Base-by-base conservation (phyloP, 106 monocot genomes). In the Platanthera zijinensis region DNA sequence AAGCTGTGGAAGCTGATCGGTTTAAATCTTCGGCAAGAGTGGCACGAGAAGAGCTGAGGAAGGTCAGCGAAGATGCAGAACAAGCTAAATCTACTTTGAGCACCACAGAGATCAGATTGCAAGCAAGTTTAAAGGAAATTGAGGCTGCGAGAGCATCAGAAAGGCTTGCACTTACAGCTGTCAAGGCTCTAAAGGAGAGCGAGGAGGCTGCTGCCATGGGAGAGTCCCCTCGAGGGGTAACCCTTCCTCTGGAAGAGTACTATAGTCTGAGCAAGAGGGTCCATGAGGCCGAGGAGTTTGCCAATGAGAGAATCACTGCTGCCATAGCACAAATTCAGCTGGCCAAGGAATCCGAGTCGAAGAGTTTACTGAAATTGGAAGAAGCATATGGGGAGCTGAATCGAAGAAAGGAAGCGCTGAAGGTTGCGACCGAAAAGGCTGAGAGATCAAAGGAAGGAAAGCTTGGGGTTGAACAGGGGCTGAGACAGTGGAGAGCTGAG, bases 401-500 rank as follows among this genome's bases (percentile, higher is more conserved):
- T 28, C 22, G 70, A 69, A 68, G 67, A 62, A 80, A 74, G 50
- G 75, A 75, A 75, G 69, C 67, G 48, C 25, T 80, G 69, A 52
- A 69, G 51, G 9, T 57, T 69, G 80, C 75, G 25, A 50, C 12
- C 6, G 75, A 75, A 21, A 80, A 57, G 48, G 61, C 67, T 12
- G 69, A 75, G 8, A 80, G 49, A 51, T 75, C 80, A 14, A 73
- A 75, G 28, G 80, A 80, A 80, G 75, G 69, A 46, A 80, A 80
- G 39, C 69, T 80, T 68, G 80, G 80, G 12, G 75, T 75, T 10
- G 80, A 80, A 48, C 80, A 80, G 39, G 80, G 75, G 69, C 8
- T 80, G 69, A 68, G 80, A 48, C 75, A 69, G 51, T 73, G 79
- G 79, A 73, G 79, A 46, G 79, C 78, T 14, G 78, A 78, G 71